phyloP scores from a whole-genome alignment of 2,329 filamentous ascomycete genomes.

The Aspergillus nomiae region DNA sequence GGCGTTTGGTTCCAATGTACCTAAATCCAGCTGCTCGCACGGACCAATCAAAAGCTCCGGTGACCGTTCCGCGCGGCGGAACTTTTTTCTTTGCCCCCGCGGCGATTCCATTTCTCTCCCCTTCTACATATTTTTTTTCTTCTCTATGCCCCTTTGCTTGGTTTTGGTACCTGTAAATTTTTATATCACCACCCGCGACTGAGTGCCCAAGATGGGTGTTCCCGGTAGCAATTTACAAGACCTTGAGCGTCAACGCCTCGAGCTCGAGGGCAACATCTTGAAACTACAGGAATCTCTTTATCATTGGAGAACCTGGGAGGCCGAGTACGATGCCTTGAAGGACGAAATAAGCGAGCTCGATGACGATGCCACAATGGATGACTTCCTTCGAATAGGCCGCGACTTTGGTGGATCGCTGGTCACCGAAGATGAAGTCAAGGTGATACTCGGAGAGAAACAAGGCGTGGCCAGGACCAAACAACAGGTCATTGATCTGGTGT shows the following conservation, averaged over 20 bases:
- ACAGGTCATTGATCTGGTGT: slow-evolving; percentile 69
- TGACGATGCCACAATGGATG: slow-evolving; percentile 51
- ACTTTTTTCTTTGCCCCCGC: slow-evolving; percentile 21
- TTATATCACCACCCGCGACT: slow-evolving; percentile 10
- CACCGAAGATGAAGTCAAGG: slow-evolving; percentile 56
- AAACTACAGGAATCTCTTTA: slow-evolving; percentile 75
- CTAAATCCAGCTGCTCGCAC: slow-evolving; percentile 21
- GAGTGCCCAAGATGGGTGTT: slow-evolving; percentile 30
- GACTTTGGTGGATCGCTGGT: slow-evolving; percentile 50
- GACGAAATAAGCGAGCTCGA: slow-evolving; percentile 70
- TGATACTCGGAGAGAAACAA: slow-evolving; percentile 52
- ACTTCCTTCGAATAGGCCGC: slow-evolving; percentile 53
- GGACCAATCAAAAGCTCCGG: slow-evolving; percentile 27
- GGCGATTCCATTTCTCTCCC: slow-evolving; percentile 10
- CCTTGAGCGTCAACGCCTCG: slow-evolving; percentile 72
- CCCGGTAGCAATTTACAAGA: slow-evolving; percentile 60
- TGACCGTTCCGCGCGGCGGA: slow-evolving; percentile 19
- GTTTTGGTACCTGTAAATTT: neutral
- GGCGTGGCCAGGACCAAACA: slow-evolving; percentile 53
- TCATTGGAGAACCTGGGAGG: slow-evolving; percentile 89
- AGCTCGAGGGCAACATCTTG: slow-evolving; percentile 73
- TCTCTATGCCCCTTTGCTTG: neutral
- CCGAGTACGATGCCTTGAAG: slow-evolving; percentile 86
- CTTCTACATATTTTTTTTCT: neutral
- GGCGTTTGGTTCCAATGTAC: neutral